Percentiles rank a stretch among this genome's conserved stretches.
Evolutionary conservation across 2,329 filamentous ascomycete genomes (phyloP).

Genomic region (Penicillium brevicompactum): DNA sequence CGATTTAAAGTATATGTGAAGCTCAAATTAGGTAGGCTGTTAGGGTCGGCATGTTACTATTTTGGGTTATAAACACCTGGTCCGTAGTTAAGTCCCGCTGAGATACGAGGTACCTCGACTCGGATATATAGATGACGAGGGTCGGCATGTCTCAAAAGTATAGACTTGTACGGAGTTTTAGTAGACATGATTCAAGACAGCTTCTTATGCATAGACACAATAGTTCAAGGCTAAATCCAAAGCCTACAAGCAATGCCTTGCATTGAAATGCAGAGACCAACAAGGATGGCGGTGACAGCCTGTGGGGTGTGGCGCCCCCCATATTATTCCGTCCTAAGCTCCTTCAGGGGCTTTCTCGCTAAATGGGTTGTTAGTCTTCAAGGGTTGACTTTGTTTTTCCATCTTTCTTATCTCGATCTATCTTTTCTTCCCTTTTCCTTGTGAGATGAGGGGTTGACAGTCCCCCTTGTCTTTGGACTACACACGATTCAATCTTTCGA

Average conservation of each 20-base stretch:
- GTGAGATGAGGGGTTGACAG: conserved; percentile 30
- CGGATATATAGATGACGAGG: background rate
- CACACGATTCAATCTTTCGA: conserved; percentile 15
- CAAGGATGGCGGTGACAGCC: conserved; percentile 26
- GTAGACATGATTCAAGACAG: background rate
- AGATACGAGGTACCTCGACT: background rate
- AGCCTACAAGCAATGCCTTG: background rate
- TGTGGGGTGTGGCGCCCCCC: conserved; percentile 30
- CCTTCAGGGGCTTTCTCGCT: conserved; percentile 31
- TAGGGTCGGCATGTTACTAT: background rate
- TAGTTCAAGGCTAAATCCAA: background rate
- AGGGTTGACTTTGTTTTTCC: conserved; percentile 16
- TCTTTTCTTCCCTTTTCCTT: conserved; percentile 17
- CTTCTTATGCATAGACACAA: background rate
- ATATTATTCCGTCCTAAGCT: conserved; percentile 25
- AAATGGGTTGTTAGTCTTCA: conserved; percentile 27
- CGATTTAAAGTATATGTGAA: background rate
- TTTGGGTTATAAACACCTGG: background rate
- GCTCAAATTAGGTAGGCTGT: background rate
- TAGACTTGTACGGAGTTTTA: too few relatives aligned
- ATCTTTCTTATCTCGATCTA: conserved; percentile 5
- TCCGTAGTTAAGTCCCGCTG: too few relatives aligned
- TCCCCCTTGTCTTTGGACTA: conserved; percentile 28
- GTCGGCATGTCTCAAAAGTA: too few relatives aligned
- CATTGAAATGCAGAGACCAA: conserved; percentile 1